These are phyloP conservation scores for Cordyceps cateniannulata DNA, from an alignment of 2,329 filamentous ascomycete species.

Conservation along the genomic window DNA sequence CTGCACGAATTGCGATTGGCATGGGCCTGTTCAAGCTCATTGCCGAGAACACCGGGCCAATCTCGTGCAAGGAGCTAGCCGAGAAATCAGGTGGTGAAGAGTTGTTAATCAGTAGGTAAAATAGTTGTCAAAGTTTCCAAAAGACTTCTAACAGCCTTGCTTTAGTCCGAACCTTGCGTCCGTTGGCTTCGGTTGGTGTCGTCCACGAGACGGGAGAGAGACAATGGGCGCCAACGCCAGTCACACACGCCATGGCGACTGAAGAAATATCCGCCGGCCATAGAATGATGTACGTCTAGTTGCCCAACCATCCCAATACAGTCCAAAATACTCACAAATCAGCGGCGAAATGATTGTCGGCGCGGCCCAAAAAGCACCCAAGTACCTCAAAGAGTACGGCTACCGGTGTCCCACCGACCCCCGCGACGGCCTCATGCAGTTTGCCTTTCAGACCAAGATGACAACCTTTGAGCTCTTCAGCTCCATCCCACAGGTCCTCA, in stretches of 20 bases:
- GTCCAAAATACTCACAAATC: neutral
- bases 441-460: conserved; percentile 1
- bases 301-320: too few relatives aligned
- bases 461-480: neutral
- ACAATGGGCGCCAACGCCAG: neutral
- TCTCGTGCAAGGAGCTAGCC: neutral
- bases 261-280: conserved; percentile 2
- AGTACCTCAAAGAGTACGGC: neutral
- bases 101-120: neutral
- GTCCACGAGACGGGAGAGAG: conserved; percentile 1
- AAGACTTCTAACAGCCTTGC: too few relatives aligned
- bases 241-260: conserved; percentile 10
- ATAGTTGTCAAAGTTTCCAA: too few relatives aligned
- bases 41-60: neutral
- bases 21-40: conserved; percentile 7
- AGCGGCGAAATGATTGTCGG: conserved; percentile 9
- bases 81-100: conserved; percentile 7
- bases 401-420: neutral
- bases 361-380: conserved; percentile 4
- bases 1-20: conserved; percentile 5
- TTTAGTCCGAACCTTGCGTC: neutral
- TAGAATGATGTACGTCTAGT: conserved; percentile 5
- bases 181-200: neutral
- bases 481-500: neutral
- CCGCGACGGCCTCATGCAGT: neutral